These are phyloP conservation scores for Tolypocladium nubicola DNA, from an alignment of 2,329 filamentous ascomycete species.

Conservation along the genomic window DNA sequence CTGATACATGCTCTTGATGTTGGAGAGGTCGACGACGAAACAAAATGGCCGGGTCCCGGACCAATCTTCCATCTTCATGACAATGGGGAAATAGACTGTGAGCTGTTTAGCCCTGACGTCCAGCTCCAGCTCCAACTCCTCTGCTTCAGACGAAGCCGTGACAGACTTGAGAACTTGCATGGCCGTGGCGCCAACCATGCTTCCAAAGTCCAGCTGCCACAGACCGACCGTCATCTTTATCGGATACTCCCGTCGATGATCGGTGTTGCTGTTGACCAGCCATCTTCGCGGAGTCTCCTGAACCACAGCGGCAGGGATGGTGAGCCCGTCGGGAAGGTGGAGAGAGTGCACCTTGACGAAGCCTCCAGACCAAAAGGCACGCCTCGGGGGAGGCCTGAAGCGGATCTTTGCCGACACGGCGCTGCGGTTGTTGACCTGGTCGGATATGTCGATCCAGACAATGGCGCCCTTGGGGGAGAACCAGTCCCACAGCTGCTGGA, in stretches of 20 bases:
- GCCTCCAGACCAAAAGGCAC: slow-evolving; percentile 37
- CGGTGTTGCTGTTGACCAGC: slow-evolving; percentile 10
- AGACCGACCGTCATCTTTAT: slow-evolving; percentile 30
- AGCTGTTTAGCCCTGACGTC: slow-evolving; percentile 18
- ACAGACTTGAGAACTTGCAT: slow-evolving; percentile 48
- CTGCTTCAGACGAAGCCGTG: background rate
- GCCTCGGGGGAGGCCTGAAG: slow-evolving; percentile 46
- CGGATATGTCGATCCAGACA: slow-evolving; percentile 44
- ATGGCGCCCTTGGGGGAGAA: slow-evolving; percentile 44
- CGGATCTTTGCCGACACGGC: slow-evolving; percentile 31
- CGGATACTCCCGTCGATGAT: slow-evolving; percentile 14
- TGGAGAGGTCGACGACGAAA: slow-evolving; percentile 31
- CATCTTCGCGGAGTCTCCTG: slow-evolving; percentile 5
- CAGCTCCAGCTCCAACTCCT: slow-evolving; percentile 16
- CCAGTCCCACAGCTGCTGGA: slow-evolving; percentile 36
- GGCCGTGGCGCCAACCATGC: slow-evolving; percentile 37
- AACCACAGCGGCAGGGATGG: slow-evolving; percentile 6
- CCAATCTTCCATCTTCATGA: slow-evolving; percentile 5
- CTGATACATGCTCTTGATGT: slow-evolving; percentile 33
- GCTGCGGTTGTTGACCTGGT: slow-evolving; percentile 12
- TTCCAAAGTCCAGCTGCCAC: slow-evolving; percentile 49
- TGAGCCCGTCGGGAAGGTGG: slow-evolving; percentile 10
- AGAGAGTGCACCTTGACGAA: slow-evolving; percentile 12
- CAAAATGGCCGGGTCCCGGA: slow-evolving; percentile 22
- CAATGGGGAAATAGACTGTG: slow-evolving; percentile 18